phyloP scores from a whole-genome alignment of 768 basidiomycete species.

The Aureoboletus auriporus region DNA sequence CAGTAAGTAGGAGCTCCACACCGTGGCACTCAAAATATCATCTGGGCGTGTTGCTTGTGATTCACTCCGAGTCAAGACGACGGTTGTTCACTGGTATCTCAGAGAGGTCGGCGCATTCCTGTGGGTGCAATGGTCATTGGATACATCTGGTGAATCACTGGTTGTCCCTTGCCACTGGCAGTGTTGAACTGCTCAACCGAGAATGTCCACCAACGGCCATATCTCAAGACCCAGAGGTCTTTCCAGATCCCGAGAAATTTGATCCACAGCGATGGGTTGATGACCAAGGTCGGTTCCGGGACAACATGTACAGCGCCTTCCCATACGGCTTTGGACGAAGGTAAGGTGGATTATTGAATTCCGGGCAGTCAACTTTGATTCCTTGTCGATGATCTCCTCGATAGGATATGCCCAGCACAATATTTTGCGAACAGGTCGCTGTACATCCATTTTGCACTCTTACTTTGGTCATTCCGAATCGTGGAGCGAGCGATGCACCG shows the following conservation, averaged over 20 bases:
- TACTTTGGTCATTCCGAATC: constrained; percentile 61
- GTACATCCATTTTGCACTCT: constrained; percentile 54
- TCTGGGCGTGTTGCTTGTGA: constrained; percentile 41
- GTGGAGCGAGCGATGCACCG: constrained; percentile 42
- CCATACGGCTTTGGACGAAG: constrained; percentile 50
- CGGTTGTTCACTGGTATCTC: background rate
- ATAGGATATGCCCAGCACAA: constrained; percentile 56
- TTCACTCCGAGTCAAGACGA: background rate
- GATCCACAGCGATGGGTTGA: constrained; percentile 53
- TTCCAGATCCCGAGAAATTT: constrained; percentile 41
- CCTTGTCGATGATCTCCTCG: background rate
- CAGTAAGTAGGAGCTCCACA: constrained; percentile 44
- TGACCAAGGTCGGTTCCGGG: constrained; percentile 37
- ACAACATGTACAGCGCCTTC: constrained; percentile 39
- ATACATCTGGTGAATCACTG: constrained; percentile 11
- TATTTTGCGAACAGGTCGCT: constrained; percentile 48
- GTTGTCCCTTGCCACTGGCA: background rate
- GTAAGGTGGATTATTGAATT: constrained; percentile 6
- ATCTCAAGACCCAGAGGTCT: constrained; percentile 18
- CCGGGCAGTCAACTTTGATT: background rate
- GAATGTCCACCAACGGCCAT: constrained; percentile 13
- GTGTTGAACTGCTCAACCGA: background rate
- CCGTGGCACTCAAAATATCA: constrained; percentile 55
- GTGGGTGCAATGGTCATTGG: constrained; percentile 18
- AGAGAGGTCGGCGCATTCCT: constrained; percentile 22